phyloP scores from a whole-genome alignment of 176 grass and related monocot species.

The Phoenix roebelenii region DNA sequence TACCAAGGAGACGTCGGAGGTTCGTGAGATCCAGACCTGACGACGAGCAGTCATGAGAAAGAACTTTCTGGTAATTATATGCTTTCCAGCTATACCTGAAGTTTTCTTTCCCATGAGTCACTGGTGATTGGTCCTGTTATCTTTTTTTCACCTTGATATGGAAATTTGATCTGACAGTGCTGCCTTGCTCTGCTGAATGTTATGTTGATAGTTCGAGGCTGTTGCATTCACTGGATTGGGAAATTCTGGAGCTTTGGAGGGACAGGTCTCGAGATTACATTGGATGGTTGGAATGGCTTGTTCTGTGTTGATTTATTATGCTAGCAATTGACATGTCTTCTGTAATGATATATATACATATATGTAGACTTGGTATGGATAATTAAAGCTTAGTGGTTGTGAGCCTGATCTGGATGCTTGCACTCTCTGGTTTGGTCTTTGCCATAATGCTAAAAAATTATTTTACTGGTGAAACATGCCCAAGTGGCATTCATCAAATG shows the following conservation, averaged over 20 bases:
- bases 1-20: slow-evolving; percentile 47
- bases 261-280: background rate
- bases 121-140: background rate
- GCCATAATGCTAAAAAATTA: no score
- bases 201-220: slow-evolving; percentile 8
- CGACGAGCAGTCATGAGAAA: slow-evolving; percentile 31
- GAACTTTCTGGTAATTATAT: slow-evolving; percentile 17
- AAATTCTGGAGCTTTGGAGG: background rate
- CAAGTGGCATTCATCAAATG: no score
- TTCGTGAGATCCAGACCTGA: slow-evolving; percentile 39
- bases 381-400: background rate
- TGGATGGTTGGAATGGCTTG: background rate
- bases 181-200: slow-evolving; percentile 4
- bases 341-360: background rate
- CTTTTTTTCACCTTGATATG: background rate
- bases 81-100: background rate
- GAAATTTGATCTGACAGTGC: background rate
- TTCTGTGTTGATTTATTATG: background rate
- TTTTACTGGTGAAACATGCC: no score
- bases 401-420: background rate
- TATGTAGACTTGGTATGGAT: background rate
- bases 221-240: slow-evolving; percentile 4
- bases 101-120: slow-evolving; percentile 1
- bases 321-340: background rate
- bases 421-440: no score